Percentiles rank a stretch among this genome's conserved stretches.
These are phyloP conservation scores for Wallacemonas rigidus DNA, from an alignment of 208 protist genomes.

Conservation along the genomic window DNA sequence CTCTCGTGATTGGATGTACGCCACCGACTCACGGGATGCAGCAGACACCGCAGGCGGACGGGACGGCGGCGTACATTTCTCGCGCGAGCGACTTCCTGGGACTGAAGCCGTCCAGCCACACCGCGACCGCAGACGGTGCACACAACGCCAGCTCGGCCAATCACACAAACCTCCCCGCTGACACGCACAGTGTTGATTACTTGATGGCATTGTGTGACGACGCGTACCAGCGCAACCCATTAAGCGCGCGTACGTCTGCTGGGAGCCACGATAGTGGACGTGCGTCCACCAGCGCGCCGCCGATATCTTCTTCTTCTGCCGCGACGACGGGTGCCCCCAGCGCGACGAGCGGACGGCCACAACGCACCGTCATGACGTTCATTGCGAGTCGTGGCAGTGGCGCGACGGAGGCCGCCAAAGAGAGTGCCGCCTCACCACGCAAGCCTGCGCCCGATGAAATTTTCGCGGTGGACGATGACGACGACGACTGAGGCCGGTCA, in stretches of 20 bases:
- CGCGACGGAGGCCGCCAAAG: not conserved
- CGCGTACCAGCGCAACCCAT: slow-evolving; percentile 44
- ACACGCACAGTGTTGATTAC: slow-evolving; percentile 51
- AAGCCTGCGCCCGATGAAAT: slow-evolving; percentile 4
- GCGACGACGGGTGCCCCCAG: no score
- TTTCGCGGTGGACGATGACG: slow-evolving; percentile 6
- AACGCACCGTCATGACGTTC: slow-evolving; percentile 4
- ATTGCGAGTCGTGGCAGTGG: not conserved
- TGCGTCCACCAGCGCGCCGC: not conserved
- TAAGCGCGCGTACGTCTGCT: slow-evolving; percentile 21
- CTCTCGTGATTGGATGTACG: slow-evolving; percentile 14
- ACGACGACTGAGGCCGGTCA: slow-evolving; percentile 16
- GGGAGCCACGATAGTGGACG: not conserved
- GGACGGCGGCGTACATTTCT: not conserved
- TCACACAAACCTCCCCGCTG: not conserved
- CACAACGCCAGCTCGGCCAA: no score
- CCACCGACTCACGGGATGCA: not conserved
- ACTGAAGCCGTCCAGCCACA: not conserved
- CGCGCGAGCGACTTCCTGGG: slow-evolving; percentile 19
- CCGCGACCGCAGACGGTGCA: no score
- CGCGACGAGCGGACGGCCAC: not conserved
- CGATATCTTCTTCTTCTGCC: not conserved
- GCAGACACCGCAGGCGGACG: slow-evolving; percentile 1
- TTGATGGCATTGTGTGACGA: slow-evolving; percentile 74
- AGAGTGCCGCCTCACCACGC: not conserved